A percentile compares a stretch with the other conserved stretches of the same genome.
Evolutionary conservation across 164 flowering plant genomes (phyloP).

Genomic region (Dillenia suffruticosa): DNA sequence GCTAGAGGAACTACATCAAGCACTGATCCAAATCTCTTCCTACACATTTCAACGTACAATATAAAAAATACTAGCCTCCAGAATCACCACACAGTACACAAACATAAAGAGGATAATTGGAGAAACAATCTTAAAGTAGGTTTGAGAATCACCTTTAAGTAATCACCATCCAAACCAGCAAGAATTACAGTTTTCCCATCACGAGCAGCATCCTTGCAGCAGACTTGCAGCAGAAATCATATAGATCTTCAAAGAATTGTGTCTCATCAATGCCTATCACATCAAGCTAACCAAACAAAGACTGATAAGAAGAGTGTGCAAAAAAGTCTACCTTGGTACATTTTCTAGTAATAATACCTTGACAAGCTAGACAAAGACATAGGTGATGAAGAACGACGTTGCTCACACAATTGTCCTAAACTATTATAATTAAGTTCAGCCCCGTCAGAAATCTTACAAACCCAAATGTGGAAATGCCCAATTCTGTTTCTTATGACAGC

Average conservation of each 20-base stretch:
- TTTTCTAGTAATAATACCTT: too few relatives aligned
- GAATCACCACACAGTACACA: neutral
- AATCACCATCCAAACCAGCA: conserved; percentile 96
- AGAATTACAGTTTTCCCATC: conserved; percentile 84
- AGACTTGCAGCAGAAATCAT: conserved; percentile 82
- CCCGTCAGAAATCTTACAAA: neutral
- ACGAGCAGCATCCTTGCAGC: conserved; percentile 74
- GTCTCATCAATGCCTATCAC: conserved; percentile 98
- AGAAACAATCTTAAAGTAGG: neutral
- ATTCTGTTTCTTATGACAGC: neutral
- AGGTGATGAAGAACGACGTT: neutral
- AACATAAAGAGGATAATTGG: neutral
- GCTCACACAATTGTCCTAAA: neutral
- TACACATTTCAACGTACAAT: conserved; percentile 21
- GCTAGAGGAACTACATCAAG: conserved; percentile 89
- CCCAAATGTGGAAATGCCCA: neutral
- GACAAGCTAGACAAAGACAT: too few relatives aligned
- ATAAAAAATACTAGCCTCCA: neutral
- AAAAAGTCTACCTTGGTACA: too few relatives aligned
- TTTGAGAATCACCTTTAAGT: conserved; percentile 50
- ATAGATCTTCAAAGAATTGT: conserved; percentile 89
- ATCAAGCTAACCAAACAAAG: conserved; percentile 51
- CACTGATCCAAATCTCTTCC: conserved; percentile 88
- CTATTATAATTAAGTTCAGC: neutral
- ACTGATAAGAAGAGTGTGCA: neutral